Evolutionary conservation across 1,139 yeast species (phyloP).

Genomic region (Arxiozyma telluris): DNA sequence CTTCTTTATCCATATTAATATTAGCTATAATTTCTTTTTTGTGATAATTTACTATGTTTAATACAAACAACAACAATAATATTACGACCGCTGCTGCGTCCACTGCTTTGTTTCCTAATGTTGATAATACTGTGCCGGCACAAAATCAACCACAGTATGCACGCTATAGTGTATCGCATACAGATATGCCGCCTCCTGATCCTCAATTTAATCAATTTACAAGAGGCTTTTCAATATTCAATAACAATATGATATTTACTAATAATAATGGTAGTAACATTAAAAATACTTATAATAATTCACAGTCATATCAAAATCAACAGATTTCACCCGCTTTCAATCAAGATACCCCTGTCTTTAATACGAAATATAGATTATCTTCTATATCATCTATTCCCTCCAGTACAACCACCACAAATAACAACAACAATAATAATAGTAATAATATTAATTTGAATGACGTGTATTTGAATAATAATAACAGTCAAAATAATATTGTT

Average conservation of each 20-base stretch:
- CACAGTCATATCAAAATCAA: constrained; percentile 7
- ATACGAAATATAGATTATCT: background rate
- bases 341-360: background rate
- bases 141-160: background rate
- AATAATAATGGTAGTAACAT: constrained; percentile 4
- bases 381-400: background rate
- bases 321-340: background rate
- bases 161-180: constrained; percentile 2
- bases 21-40: background rate
- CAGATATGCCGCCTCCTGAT: background rate
- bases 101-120: background rate
- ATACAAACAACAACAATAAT: constrained; percentile 7
- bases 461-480: background rate
- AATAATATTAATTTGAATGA: background rate
- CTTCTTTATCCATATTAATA: too few species aligned
- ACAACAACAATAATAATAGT: background rate
- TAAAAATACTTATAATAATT: background rate
- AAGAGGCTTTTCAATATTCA: constrained; percentile 34
- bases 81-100: background rate
- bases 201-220: constrained; percentile 22
- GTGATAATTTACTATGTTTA: background rate
- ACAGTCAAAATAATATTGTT: constrained; percentile 5
- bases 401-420: background rate
- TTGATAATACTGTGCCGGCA: constrained; percentile 4
- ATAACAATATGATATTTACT: constrained; percentile 17